Evolutionary conservation across 805 yeast species (phyloP).

Genomic region (Pichia sporocuriosa): DNA sequence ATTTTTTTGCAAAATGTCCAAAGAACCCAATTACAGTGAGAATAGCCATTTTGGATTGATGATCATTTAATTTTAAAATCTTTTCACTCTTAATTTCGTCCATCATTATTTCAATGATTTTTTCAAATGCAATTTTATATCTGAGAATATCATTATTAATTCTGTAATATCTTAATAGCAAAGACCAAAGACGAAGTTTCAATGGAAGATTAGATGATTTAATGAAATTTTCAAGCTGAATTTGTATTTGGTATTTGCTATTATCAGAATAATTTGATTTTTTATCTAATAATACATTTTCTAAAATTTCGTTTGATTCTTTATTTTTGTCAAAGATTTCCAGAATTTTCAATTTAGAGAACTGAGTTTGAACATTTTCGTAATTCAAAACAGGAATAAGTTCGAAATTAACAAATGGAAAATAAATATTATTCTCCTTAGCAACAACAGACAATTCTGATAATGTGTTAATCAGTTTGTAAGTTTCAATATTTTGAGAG

Average conservation of each 20-base stretch:
- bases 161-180: constrained; percentile 53
- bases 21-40: constrained; percentile 47
- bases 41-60: constrained; percentile 36
- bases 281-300: constrained; percentile 17
- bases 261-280: constrained; percentile 18
- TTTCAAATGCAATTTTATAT: constrained; percentile 44
- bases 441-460: constrained; percentile 22
- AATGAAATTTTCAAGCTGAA: constrained; percentile 57
- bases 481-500: constrained; percentile 23
- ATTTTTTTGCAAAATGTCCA: constrained; percentile 24
- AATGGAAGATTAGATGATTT: constrained; percentile 57
- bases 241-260: constrained; percentile 30
- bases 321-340: constrained; percentile 52
- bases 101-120: constrained; percentile 40
- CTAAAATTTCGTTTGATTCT: constrained; percentile 23
- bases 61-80: constrained; percentile 20
- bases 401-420: constrained; percentile 51
- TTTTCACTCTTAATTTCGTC: constrained; percentile 28
- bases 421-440: constrained; percentile 18
- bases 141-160: constrained; percentile 27
- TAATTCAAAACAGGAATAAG: constrained; percentile 51
- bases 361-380: constrained; percentile 48
- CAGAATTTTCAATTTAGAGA: constrained; percentile 66
- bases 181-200: constrained; percentile 68
- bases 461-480: constrained; percentile 29